Percentiles rank a stretch among this genome's conserved stretches.
Evolutionary conservation across 1,284 basidiomycete genomes (phyloP).

Genomic region (Ceratobasidium sp.): DNA sequence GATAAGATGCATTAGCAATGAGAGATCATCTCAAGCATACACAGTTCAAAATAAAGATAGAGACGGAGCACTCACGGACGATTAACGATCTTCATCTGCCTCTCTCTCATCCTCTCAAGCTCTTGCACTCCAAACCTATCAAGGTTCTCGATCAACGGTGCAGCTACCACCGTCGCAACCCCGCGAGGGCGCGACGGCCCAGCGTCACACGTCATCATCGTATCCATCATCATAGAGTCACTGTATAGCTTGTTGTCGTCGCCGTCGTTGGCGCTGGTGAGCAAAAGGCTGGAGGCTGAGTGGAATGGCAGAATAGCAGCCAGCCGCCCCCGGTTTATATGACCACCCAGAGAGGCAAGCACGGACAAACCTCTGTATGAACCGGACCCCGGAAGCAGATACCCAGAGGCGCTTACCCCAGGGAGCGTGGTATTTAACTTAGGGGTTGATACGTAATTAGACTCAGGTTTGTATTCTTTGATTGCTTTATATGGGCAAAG

Average conservation of each 20-base stretch:
- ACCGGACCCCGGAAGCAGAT: conserved; percentile 39
- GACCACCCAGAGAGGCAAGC: conserved; percentile 9
- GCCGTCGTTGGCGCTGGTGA: conserved; percentile 2
- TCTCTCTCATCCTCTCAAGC: conserved; percentile 32
- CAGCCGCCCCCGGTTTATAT: conserved; percentile 36
- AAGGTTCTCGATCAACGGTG: conserved; percentile 36
- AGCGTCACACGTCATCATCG: conserved; percentile 30
- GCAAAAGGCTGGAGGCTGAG: no score
- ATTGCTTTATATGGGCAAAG: not conserved
- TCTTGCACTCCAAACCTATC: conserved; percentile 38
- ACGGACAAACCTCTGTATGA: conserved; percentile 14
- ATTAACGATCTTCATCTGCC: conserved; percentile 40
- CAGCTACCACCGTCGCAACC: not conserved
- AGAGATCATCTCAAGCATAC: not conserved
- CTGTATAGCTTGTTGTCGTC: not conserved
- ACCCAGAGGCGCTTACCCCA: no score
- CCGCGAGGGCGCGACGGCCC: conserved; percentile 5
- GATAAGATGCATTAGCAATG: not conserved
- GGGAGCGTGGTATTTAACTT: conserved; percentile 1
- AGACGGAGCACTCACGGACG: conserved; percentile 19
- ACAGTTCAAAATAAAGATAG: not conserved
- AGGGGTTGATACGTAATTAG: conserved; percentile 33
- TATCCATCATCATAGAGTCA: not conserved
- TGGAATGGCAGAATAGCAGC: no score
- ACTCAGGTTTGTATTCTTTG: conserved; percentile 5